Evolutionary conservation across 2,329 filamentous ascomycete species (phyloP), one percentile per base, ranked within the genome.

Genomic region (Emergomyces africanus): DNA sequence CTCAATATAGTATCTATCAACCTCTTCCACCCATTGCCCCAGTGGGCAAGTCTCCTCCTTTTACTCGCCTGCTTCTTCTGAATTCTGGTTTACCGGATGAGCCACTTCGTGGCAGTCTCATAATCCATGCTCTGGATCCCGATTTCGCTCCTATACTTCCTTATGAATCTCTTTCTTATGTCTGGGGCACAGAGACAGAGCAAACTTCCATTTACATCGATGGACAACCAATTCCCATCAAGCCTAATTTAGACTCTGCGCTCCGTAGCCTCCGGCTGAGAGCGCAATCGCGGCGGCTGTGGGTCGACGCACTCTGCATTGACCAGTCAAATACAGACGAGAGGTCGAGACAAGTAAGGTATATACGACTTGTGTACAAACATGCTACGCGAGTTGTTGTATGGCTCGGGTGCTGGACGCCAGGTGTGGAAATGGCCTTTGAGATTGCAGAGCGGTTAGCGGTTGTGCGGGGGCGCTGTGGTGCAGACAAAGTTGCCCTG

Each of bases 261-360:
- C 55, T 60, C n/a, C 53, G 54, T 5, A 48, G 20, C n/a, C 35
- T 60, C 23, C 54, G 59, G 9, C 46, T 50, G 33, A 41, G 41
- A 23, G 28, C 18, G 12, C 54, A 48, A 30, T 41, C 59, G 2
- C 33, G 59, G 25, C 33, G 41, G 15, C 33, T 64, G 10, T 64
- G 62, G 62, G 48, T 61, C 10, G 62, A 63, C 30, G 61, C 61
- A 12, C n/a, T 63, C 8, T 62, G 61, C 56, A 62, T 63, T 55
- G 57, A 63, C 44, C 62, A 64, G 57, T 41, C 28, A 15, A 60
- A 63, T 50, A 30, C 25, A 10, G 39, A 63, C 3, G 62, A 64
- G 46, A 44, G 57, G 39, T 60, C 48, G 9, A 33, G 42, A 28
- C 62, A 64, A 54, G 62, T 64, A 10, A 25, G 37, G 28, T 49